phyloP scores from a whole-genome alignment of 257 asterid species.

The Coffea eugenioides region DNA sequence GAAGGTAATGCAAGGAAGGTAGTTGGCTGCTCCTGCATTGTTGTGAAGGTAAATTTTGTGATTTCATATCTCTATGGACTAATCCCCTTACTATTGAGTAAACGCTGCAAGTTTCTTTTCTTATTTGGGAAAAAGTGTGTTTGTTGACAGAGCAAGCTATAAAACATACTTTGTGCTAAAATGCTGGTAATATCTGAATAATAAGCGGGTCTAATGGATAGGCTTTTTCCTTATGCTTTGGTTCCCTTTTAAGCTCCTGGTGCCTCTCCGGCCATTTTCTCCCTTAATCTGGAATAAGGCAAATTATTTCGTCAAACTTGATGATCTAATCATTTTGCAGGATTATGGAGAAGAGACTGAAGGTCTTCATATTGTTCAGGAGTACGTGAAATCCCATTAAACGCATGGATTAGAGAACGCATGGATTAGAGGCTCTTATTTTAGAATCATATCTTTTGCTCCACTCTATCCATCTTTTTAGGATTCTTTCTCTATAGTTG shows the following conservation, averaged over 20 bases:
- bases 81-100: background rate
- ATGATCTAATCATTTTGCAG: slow-evolving; percentile 29
- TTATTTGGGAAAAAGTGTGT: background rate
- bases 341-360: slow-evolving; percentile 76
- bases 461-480: background rate
- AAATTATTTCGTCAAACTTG: background rate
- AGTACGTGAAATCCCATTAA: slow-evolving; percentile 58
- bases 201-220: background rate
- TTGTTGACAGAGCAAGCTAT: background rate
- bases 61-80: background rate
- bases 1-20: slow-evolving; percentile 85
- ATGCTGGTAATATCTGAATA: background rate
- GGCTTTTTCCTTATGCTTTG: background rate
- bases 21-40: slow-evolving; percentile 65
- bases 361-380: slow-evolving; percentile 74
- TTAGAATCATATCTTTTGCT: background rate
- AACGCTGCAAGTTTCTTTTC: background rate
- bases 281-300: background rate
- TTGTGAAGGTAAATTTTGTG: slow-evolving; percentile 51
- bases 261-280: background rate
- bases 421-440: background rate
- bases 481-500: background rate
- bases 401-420: background rate
- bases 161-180: background rate
- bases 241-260: background rate